These are phyloP conservation scores for Pythium dissimile DNA, from an alignment of 352 stramenopile species.

Conservation along the genomic window DNA sequence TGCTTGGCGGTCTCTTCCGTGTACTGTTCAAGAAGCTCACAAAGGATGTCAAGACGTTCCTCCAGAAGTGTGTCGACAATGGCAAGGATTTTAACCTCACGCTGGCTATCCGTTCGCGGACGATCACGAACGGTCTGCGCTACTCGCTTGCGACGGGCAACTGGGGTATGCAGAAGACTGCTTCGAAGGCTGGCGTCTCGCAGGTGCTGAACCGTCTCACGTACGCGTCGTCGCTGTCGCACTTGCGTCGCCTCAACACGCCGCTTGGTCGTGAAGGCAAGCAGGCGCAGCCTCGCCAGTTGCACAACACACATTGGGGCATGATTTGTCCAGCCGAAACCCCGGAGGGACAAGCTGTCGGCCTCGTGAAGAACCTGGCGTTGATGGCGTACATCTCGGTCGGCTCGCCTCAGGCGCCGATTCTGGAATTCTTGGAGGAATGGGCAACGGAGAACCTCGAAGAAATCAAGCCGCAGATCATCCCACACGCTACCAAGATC, in stretches of 20 bases:
- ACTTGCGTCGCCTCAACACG: slow-evolving; percentile 98
- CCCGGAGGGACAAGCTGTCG: slow-evolving; percentile 93
- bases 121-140: slow-evolving; percentile 97
- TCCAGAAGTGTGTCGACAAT: slow-evolving; percentile 91
- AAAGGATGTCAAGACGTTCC: slow-evolving; percentile 96
- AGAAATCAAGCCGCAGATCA: slow-evolving; percentile 97
- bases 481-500: slow-evolving; percentile 98
- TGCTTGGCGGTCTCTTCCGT: slow-evolving; percentile 97
- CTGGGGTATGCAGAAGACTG: slow-evolving; percentile 95
- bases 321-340: slow-evolving; percentile 99
- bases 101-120: slow-evolving; percentile 96
- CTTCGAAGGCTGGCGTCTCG: slow-evolving; percentile 97
- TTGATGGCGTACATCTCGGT: slow-evolving; percentile 99
- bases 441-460: slow-evolving; percentile 98
- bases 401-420: slow-evolving; percentile 90
- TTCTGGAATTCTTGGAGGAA: slow-evolving; percentile 98
- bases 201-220: slow-evolving; percentile 99
- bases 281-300: slow-evolving; percentile 97
- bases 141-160: slow-evolving; percentile 99
- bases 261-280: slow-evolving; percentile 98
- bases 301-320: slow-evolving; percentile 99
- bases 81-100: slow-evolving; percentile 97
- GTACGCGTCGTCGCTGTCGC: slow-evolving; percentile 98
- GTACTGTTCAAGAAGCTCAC: slow-evolving; percentile 99
- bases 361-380: slow-evolving; percentile 98